Evolutionary conservation across 176 grass and related monocot species (phyloP), one percentile per base, ranked within the genome.

Genomic region (Oryza officinalis): DNA sequence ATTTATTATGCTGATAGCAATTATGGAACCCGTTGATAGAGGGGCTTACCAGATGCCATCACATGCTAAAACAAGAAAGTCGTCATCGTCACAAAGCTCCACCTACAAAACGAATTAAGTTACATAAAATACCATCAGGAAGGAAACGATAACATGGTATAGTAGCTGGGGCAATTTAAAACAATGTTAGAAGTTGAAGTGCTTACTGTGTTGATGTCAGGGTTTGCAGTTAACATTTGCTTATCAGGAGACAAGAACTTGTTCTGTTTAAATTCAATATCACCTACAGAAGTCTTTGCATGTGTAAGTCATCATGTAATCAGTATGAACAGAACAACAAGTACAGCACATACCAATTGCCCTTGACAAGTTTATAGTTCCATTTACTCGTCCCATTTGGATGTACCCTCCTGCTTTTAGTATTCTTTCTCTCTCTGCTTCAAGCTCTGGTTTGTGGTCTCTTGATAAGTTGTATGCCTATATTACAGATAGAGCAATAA

Each of bases 401-500:
- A 98, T 95, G 87, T 91, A 95, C 20, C 96, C 93, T 30, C 96
- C 96, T 68, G 96, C 96, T 92, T 88, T 95, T 75, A 93, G 40
- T 85, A 98, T 98, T 69, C 96, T 95, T 38, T 95, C 96, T 83
- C 89, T 95, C 85, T 95, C 93, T 37, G 86, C 92, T 66, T 93
- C 88, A 66, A 93, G 89, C 72, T 95, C 93, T 81, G 96, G 96
- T 87, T 98, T 98, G 85, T 95, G 96, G 65, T 98, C 96, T 71
- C 87, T 98, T 46, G 96, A 98, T 60, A 98, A 91, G 90, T 93
- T 93, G 13, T 95, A 92, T 64, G 96, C 93, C 96, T 98, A 83
- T 66, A 37, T 66, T 78, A 77, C 79, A 61, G 60, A 27, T 91
- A 70, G 25, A 65, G 65, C 25, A 59, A 85, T 20, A 38, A 38